Base-by-base conservation (phyloP, 108 stramenopile genomes). In the Epipyxis sp. region DNA sequence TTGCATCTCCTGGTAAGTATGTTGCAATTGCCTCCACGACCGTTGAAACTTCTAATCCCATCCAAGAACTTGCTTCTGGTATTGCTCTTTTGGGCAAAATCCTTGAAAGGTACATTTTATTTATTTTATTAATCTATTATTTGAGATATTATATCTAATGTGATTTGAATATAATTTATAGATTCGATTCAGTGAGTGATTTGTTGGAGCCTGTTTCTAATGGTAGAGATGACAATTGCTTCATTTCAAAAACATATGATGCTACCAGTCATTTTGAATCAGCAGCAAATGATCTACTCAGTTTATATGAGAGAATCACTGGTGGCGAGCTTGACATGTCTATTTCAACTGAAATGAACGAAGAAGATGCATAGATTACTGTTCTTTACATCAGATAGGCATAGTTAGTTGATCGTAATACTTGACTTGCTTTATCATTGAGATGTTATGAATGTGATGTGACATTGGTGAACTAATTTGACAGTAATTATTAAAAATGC, bases 191-290 rank as follows among this genome's bases (percentile, higher is more conserved):
- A 69, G 95, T 97, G 59, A 85, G 89, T 20, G 92, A 90, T 57
- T 90, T 90, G 65, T 94, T 89, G 76, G 93, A 90, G 79, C 98
- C 98, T 27, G 82, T 92, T 10, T 85, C 83, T 65, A 93, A 97
- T 77, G 97, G 96, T 50, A 76, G 80, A 71, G 78, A 62, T 45
- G 95, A 98, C 88, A 91, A 93, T 59, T 95, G 94, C 79, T 99
- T 83, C 89, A 95, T 98, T 80, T 91, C 91, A 59, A 87, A 65
- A 32, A 91, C 90, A 68, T 96, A 96, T 82, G 98, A 99, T 87
- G 98, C 91, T 16, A 96, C 96, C n/a, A 92, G 93, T 43, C 98
- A 99, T 90, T 99, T 99, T 84, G 97, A 98, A 87, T 86, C 86
- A 20, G 93, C 94, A 76, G 90, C 90, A 13, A 88, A 90, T 1